A percentile compares a stretch with the other conserved stretches of the same genome.
These are phyloP conservation scores for Rubus idaeus DNA, from an alignment of 306 rosid genomes.

Conservation along the genomic window DNA sequence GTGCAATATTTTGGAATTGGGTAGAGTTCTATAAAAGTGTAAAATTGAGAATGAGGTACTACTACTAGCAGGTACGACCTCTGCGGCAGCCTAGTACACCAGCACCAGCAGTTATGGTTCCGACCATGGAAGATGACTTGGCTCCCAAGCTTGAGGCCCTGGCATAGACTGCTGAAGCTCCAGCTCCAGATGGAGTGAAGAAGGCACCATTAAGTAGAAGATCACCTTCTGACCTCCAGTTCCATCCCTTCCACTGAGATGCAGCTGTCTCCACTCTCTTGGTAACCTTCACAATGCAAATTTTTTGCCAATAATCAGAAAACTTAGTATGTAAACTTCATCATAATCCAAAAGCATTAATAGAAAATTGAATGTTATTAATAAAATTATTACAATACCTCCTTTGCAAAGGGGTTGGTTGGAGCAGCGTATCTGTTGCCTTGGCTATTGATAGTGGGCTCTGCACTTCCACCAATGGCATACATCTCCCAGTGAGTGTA, in stretches of 20 bases:
- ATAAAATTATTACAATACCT: slow-evolving; percentile 46
- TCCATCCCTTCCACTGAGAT: slow-evolving; percentile 73
- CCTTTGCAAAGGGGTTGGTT: slow-evolving; percentile 76
- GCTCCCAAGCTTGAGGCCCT: slow-evolving; percentile 99
- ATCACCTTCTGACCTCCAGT: slow-evolving; percentile 98
- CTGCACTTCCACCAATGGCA: slow-evolving; percentile 96
- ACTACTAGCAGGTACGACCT: slow-evolving; percentile 80
- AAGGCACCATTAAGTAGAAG: slow-evolving; percentile 80
- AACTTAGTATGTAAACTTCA: slow-evolving; percentile 4
- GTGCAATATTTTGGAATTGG: slow-evolving; percentile 31
- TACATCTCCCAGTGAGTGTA: slow-evolving; percentile 99
- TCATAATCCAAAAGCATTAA: slow-evolving; percentile 11
- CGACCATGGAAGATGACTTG: slow-evolving; percentile 90
- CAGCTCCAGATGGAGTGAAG: slow-evolving; percentile 96
- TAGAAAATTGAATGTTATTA: slow-evolving; percentile 3
- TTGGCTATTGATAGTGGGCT: slow-evolving; percentile 97
- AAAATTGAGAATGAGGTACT: slow-evolving; percentile 26
- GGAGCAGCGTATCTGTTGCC: slow-evolving; percentile 97
- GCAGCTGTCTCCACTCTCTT: slow-evolving; percentile 87
- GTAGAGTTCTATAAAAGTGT: slow-evolving; percentile 36
- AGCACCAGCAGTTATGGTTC: slow-evolving; percentile 72
- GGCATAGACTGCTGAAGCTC: slow-evolving; percentile 93
- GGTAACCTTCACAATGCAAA: slow-evolving; percentile 55
- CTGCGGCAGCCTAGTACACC: slow-evolving; percentile 82
- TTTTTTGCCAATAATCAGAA: slow-evolving; percentile 12